phyloP scores from a whole-genome alignment of 2,329 filamentous ascomycete species.

The Monosporascus sp. region DNA sequence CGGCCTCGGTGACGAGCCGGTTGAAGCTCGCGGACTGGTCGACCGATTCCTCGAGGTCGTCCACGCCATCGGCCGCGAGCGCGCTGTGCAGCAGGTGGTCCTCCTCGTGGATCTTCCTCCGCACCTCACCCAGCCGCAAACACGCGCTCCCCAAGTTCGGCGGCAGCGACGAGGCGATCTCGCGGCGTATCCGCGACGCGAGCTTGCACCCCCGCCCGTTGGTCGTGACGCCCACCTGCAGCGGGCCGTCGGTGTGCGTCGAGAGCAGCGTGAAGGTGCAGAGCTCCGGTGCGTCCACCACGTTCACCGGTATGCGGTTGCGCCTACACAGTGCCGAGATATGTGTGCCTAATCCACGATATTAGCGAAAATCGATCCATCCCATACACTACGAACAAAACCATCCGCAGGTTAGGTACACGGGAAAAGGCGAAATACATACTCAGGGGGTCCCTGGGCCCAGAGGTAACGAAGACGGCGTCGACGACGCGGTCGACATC shows the following conservation, averaged over 20 bases:
- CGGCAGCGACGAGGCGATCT: slow-evolving; percentile 78
- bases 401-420: background rate
- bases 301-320: slow-evolving; percentile 86
- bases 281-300: slow-evolving; percentile 77
- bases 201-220: slow-evolving; percentile 94
- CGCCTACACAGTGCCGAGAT: slow-evolving; percentile 72
- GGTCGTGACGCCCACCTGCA: slow-evolving; percentile 93
- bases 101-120: slow-evolving; percentile 68
- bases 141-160: slow-evolving; percentile 70
- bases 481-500: slow-evolving; percentile 78
- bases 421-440: slow-evolving; percentile 5
- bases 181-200: slow-evolving; percentile 79
- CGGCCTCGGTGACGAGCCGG: slow-evolving; percentile 67
- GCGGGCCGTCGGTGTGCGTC: slow-evolving; percentile 80
- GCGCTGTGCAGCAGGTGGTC: slow-evolving; percentile 44
- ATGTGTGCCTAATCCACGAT: slow-evolving; percentile 42
- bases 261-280: slow-evolving; percentile 89
- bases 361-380: background rate
- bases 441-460: slow-evolving; percentile 40
- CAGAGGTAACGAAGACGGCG: slow-evolving; percentile 78
- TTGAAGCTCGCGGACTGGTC: slow-evolving; percentile 84
- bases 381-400: background rate
- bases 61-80: slow-evolving; percentile 29
- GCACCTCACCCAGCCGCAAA: slow-evolving; percentile 66
- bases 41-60: slow-evolving; percentile 50